Percentiles rank a stretch among this genome's conserved stretches.
Evolutionary conservation across 345 rosid species (phyloP).

Genomic region (Iberis pinnata): DNA sequence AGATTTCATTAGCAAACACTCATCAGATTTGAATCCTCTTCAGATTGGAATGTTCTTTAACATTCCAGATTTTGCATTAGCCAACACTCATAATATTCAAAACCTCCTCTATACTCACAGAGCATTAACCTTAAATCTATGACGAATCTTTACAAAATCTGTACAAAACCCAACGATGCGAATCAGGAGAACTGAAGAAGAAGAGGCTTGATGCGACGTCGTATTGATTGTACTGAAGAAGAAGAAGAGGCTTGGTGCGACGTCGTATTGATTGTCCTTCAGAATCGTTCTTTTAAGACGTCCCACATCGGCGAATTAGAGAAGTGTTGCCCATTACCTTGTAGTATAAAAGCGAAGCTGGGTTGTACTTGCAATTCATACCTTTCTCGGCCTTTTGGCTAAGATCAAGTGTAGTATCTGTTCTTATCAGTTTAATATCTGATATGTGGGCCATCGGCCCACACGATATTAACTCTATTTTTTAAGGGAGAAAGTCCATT

Average conservation of each 20-base stretch:
- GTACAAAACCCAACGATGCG: no score
- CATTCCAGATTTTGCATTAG: no score
- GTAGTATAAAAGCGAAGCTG: neutral
- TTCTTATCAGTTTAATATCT: slow-evolving; percentile 63
- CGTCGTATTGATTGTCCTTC: neutral
- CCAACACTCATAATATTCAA: no score
- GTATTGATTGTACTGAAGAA: no score
- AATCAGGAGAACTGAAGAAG: no score
- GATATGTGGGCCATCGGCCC: slow-evolving; percentile 35
- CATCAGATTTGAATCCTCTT: no score
- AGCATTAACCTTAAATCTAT: no score
- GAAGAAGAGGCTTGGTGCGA: neutral
- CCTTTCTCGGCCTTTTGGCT: slow-evolving; percentile 76
- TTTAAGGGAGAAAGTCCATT: slow-evolving; percentile 10
- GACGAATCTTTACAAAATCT: no score
- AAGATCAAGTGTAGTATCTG: slow-evolving; percentile 65
- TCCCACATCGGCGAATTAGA: neutral
- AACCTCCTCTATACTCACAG: no score
- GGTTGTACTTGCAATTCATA: slow-evolving; percentile 9
- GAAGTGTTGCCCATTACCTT: neutral
- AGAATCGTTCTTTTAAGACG: neutral
- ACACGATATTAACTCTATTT: slow-evolving; percentile 30
- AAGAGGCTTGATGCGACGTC: no score
- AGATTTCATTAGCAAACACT: no score
- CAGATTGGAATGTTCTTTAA: no score